Conservation (phyloP, 352 stramenopile genomes). For the Globisporangium apiculatum region DNA sequence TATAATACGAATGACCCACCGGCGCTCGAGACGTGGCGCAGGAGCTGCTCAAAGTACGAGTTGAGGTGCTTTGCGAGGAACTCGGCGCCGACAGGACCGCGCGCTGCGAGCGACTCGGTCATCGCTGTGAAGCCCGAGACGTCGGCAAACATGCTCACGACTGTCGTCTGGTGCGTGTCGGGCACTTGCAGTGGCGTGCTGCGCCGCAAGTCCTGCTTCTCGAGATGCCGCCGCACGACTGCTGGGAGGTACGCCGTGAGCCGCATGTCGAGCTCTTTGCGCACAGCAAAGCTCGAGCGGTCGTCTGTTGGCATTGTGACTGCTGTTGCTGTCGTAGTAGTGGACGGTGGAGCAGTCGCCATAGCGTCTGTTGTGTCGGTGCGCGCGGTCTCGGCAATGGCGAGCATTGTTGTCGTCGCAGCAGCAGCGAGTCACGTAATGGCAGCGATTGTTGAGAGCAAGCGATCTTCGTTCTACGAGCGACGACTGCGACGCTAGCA, state of each 20-base stretch:
- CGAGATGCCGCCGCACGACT: conserved; percentile 68
- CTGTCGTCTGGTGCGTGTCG: conserved; percentile 62
- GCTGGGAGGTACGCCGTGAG: conserved; percentile 79
- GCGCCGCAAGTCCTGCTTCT: conserved; percentile 39
- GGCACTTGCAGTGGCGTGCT: conserved; percentile 33
- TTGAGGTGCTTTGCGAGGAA: conserved; percentile 90
- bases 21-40: conserved; percentile 72
- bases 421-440: too few species aligned
- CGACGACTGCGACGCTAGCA: too few species aligned
- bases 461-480: too few species aligned
- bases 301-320: too few species aligned
- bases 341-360: too few species aligned
- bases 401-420: too few species aligned
- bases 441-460: too few species aligned
- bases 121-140: conserved; percentile 93
- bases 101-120: conserved; percentile 85
- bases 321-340: too few species aligned
- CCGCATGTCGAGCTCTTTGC: conserved; percentile 79
- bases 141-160: conserved; percentile 92
- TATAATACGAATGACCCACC: conserved; percentile 9
- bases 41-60: conserved; percentile 88
- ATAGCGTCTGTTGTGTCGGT: too few species aligned
- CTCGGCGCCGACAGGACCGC: conserved; percentile 83
- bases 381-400: too few species aligned
- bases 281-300: conserved; percentile 20